Evolutionary conservation across 176 grass and related monocot genomes (phyloP).

Genomic region (Pharus latifolius): DNA sequence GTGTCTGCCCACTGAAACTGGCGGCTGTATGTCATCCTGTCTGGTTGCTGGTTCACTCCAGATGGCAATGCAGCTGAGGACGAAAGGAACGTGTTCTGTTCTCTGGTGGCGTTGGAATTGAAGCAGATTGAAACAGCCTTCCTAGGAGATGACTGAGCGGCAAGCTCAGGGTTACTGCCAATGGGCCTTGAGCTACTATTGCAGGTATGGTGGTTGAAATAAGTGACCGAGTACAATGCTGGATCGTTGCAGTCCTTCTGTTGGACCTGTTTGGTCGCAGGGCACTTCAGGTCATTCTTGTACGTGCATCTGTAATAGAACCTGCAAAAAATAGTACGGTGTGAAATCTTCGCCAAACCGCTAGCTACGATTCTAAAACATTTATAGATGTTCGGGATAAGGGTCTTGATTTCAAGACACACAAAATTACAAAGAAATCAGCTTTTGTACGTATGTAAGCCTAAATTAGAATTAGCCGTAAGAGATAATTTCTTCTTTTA

Average conservation of each 20-base stretch:
- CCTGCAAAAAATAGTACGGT: conserved; percentile 12
- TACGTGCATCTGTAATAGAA: conserved; percentile 65
- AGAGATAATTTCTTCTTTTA: too few species aligned
- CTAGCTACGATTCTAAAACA: neutral
- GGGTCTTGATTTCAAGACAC: too few species aligned
- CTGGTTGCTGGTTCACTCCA: conserved; percentile 9
- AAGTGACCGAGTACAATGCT: conserved; percentile 33
- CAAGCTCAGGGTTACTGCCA: neutral
- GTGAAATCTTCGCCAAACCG: neutral
- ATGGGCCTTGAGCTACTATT: conserved; percentile 5
- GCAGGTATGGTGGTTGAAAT: conserved; percentile 50
- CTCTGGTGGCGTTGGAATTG: neutral
- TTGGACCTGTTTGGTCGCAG: conserved; percentile 48
- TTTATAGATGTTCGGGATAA: neutral
- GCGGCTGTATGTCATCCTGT: neutral
- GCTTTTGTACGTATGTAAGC: too few species aligned
- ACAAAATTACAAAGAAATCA: too few species aligned
- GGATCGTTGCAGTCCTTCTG: conserved; percentile 40
- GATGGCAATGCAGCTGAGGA: neutral
- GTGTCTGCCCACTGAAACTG: conserved; percentile 20
- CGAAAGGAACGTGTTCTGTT: conserved; percentile 13
- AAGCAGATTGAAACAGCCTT: conserved; percentile 29
- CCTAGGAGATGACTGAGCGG: neutral
- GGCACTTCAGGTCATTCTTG: conserved; percentile 48
- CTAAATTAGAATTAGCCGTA: too few species aligned